Base-by-base conservation (phyloP, 1,139 yeast species). In the Debaryomyces nepalensis region DNA sequence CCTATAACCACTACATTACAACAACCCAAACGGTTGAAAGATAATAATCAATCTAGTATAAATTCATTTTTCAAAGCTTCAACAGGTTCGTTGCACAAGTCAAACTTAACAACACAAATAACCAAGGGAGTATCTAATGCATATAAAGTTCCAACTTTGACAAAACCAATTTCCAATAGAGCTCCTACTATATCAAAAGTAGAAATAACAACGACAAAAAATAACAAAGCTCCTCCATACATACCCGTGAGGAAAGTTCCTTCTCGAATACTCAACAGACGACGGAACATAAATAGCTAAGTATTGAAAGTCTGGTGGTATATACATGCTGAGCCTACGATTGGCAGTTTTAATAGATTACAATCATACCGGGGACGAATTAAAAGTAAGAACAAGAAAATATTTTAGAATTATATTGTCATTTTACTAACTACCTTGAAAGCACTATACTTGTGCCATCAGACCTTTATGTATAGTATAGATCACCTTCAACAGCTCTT, bases 151-250 rank as follows among this genome's bases (percentile, higher is more conserved):
- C 30, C 29, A 26, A 31, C n/a, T n/a, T 24, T 16, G 8, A 19
- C n/a, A 24, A 29, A 33, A 11, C 16, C 16, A 2, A 19, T 29
- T 10, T 22, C 39, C 5, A 24, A 23, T 18, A 23, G 16, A 23
- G 43, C 48, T 6, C 44, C 42, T 5, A 33, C 31, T 8, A 29
- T 12, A 10, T 12, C 35, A 5, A 26, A 41, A 14, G 30, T 31
- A 11, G 33, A 31, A 15, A 33, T 39, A 11, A 32, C 24, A 29
- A 40, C 24, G 9, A 33, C 48, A n/a, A 33, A 42, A 21, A 29
- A 27, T 39, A 54, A 55, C 19, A 57, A 41, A 36, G 70, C 69
- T 0, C 70, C 70, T 9, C 42, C 55, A n/a, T 64, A 63, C 44
- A 55, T 60, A 19, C 68, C 68, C 4, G 47, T 53, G 36, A 50